Evolutionary conservation across 257 asterid genomes (phyloP).

Genomic region (Mentha longifolia): DNA sequence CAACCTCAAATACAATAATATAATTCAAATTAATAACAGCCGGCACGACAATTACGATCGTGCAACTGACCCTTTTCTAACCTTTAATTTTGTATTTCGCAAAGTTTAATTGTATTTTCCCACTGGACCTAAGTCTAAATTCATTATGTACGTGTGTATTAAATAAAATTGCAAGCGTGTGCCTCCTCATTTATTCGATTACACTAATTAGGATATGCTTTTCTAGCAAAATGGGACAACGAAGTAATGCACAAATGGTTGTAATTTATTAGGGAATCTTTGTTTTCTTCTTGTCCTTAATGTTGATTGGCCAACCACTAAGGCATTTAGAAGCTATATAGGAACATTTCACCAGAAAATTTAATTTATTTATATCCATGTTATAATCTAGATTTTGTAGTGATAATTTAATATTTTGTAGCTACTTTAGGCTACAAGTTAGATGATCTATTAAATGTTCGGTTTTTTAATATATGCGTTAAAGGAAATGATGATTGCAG

Average conservation of each 20-base stretch:
- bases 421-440: background rate
- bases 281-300: slow-evolving; percentile 37
- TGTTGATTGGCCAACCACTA: slow-evolving; percentile 42
- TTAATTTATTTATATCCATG: background rate
- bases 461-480: background rate
- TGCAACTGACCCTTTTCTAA: slow-evolving; percentile 26
- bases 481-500: slow-evolving; percentile 29
- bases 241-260: slow-evolving; percentile 22
- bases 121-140: background rate
- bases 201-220: slow-evolving; percentile 18
- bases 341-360: slow-evolving; percentile 36
- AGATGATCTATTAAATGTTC: slow-evolving; percentile 3
- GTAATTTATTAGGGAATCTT: slow-evolving; percentile 30
- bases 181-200: slow-evolving; percentile 36
- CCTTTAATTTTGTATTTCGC: background rate
- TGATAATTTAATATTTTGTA: background rate
- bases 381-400: slow-evolving; percentile 10
- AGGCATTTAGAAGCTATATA: background rate
- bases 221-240: slow-evolving; percentile 22
- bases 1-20: background rate
- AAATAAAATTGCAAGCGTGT: slow-evolving; percentile 20
- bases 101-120: slow-evolving; percentile 6
- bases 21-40: background rate
- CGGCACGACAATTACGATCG: slow-evolving; percentile 25
- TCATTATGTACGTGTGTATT: background rate